phyloP scores from a whole-genome alignment of 495 filamentous ascomycete genomes.

The Aspergillus carlsbadensis region DNA sequence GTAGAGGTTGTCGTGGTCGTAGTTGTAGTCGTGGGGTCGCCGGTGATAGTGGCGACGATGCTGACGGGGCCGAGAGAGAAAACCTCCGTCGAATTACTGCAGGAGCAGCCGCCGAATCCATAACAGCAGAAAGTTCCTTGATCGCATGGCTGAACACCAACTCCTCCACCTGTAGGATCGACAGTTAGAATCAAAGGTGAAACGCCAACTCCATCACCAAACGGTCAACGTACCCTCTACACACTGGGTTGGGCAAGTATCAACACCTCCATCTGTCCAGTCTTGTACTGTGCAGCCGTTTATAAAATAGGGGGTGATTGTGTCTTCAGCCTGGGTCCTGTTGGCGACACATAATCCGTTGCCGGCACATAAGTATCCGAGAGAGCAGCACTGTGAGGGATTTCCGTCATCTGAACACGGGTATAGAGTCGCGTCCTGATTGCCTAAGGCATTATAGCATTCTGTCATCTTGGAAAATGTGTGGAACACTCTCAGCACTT shows the following conservation, averaged over 20 bases:
- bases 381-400: neutral
- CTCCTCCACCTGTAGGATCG: neutral
- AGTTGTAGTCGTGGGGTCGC: neutral
- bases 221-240: neutral
- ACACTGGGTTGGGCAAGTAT: neutral
- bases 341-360: neutral
- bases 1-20: neutral
- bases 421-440: neutral
- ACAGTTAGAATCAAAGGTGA: neutral
- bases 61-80: neutral
- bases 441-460: neutral
- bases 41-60: neutral
- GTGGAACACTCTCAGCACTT: no score
- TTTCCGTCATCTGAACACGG: neutral
- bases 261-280: neutral
- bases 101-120: conserved; percentile 1
- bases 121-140: neutral
- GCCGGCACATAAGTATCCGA: neutral
- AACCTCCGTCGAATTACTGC: neutral
- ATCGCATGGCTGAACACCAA: neutral
- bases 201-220: no score
- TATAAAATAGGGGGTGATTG: neutral
- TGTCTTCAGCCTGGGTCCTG: neutral
- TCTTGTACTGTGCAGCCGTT: neutral
- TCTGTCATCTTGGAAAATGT: neutral